These are phyloP conservation scores for Macrotyloma uniflorum DNA, from an alignment of 306 rosid species.

Conservation along the genomic window DNA sequence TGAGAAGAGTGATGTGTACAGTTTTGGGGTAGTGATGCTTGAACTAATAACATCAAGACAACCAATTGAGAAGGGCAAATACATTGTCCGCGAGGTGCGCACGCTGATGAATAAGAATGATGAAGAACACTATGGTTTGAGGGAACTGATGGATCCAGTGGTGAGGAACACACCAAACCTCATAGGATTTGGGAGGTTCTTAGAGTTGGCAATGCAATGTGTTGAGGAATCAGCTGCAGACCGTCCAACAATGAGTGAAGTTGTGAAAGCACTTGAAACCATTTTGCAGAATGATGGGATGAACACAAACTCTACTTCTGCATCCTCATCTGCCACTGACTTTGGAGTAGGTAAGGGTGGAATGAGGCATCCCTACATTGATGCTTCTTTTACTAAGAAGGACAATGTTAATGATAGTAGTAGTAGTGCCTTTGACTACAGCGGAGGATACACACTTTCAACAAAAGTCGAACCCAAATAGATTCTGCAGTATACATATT, in stretches of 20 bases:
- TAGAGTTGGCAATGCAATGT: conserved; percentile 84
- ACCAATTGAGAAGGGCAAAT: conserved; percentile 89
- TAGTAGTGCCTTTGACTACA: conserved; percentile 67
- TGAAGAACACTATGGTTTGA: conserved; percentile 66
- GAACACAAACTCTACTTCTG: conserved; percentile 81
- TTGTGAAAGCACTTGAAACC: conserved; percentile 74
- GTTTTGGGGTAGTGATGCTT: conserved; percentile 92
- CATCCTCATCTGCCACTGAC: conserved; percentile 89
- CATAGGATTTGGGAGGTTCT: conserved; percentile 67
- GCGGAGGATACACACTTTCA: conserved; percentile 71
- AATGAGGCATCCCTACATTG: conserved; percentile 70
- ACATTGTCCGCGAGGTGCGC: conserved; percentile 74
- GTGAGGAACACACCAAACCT: conserved; percentile 58
- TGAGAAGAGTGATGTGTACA: conserved; percentile 89
- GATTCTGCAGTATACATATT: not conserved
- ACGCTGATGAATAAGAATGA: conserved; percentile 54
- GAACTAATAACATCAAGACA: conserved; percentile 80
- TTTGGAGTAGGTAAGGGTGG: conserved; percentile 58
- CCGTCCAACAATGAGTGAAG: conserved; percentile 90
- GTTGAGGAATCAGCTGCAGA: conserved; percentile 82
- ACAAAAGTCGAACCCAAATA: conserved; percentile 84
- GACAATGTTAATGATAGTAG: conserved; percentile 51
- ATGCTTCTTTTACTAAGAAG: conserved; percentile 56
- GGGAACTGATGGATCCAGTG: conserved; percentile 64
- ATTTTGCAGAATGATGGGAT: conserved; percentile 85